These are phyloP conservation scores for Rhypophila decipiens DNA, from an alignment of 495 filamentous ascomycete species.

Conservation along the genomic window DNA sequence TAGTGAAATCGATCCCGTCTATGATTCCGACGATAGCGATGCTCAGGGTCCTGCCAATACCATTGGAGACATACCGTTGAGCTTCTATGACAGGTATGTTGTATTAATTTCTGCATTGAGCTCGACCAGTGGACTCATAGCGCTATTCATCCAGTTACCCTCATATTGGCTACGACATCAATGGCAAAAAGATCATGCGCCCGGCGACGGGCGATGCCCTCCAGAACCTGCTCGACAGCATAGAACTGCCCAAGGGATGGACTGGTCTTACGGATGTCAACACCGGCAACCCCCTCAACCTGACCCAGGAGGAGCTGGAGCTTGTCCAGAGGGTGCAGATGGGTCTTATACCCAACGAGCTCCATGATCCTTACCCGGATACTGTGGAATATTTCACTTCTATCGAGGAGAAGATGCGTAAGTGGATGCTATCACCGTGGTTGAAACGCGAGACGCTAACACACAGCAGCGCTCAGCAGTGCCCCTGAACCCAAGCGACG, in stretches of 20 bases:
- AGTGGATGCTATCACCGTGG: background rate
- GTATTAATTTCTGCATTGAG: background rate
- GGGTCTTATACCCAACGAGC: constrained; percentile 81
- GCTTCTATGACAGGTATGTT: constrained; percentile 80
- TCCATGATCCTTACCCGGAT: constrained; percentile 87
- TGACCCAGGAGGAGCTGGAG: constrained; percentile 79
- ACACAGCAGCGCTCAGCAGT: constrained; percentile 58
- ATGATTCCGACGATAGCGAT: constrained; percentile 92
- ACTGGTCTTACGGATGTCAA: constrained; percentile 90
- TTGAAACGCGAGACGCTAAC: background rate
- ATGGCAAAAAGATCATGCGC: constrained; percentile 95
- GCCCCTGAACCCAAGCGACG: constrained; percentile 94
- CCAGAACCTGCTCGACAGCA: constrained; percentile 90
- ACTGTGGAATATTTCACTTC: constrained; percentile 89
- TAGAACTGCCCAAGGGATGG: constrained; percentile 97
- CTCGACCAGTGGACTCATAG: background rate
- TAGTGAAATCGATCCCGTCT: constrained; percentile 82
- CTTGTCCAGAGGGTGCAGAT: constrained; percentile 82
- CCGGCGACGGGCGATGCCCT: constrained; percentile 90
- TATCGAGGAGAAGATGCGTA: constrained; percentile 80
- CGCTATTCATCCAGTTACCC: constrained; percentile 45
- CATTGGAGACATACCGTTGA: constrained; percentile 88
- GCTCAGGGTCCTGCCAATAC: constrained; percentile 74
- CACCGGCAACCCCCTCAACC: constrained; percentile 83
- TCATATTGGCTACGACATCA: constrained; percentile 97